Evolutionary conservation across 202 grass and related monocot species (phyloP).

Genomic region (Cymbopogon flexuosus): DNA sequence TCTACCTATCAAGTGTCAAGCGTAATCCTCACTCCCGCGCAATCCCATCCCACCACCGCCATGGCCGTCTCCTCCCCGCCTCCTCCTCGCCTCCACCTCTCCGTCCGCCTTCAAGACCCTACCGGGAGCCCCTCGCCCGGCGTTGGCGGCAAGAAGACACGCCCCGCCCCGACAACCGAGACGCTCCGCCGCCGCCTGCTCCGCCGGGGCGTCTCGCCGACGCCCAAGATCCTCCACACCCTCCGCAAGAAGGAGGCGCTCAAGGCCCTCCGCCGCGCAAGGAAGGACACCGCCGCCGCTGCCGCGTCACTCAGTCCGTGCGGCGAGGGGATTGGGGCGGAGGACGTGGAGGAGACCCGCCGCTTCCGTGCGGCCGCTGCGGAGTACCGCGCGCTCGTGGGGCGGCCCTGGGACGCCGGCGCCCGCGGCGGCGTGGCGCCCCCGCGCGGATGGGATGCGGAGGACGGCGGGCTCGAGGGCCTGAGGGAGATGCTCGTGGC

Average conservation of each 20-base stretch:
- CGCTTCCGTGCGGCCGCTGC: slow-evolving; percentile 49
- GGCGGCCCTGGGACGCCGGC: slow-evolving; percentile 53
- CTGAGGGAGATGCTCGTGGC: slow-evolving; percentile 64
- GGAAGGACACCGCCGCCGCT: slow-evolving; percentile 41
- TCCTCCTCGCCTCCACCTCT: slow-evolving; percentile 33
- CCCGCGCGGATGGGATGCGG: slow-evolving; percentile 17
- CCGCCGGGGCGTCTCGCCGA: slow-evolving; percentile 58
- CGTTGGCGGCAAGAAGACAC: not conserved
- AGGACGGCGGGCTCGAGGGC: slow-evolving; percentile 48
- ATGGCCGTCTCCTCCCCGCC: slow-evolving; percentile 48
- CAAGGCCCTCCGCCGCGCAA: slow-evolving; percentile 63
- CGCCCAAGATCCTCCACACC: slow-evolving; percentile 79
- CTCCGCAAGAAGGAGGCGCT: slow-evolving; percentile 82
- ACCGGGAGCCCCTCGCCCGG: not conserved
- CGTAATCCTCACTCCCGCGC: not conserved
- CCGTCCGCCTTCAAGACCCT: slow-evolving; percentile 25
- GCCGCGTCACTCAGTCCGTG: not conserved
- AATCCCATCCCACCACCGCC: not conserved
- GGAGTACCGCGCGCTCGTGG: slow-evolving; percentile 61
- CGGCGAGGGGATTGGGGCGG: slow-evolving; percentile 3
- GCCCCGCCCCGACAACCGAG: slow-evolving; percentile 32
- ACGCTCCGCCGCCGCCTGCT: slow-evolving; percentile 59
- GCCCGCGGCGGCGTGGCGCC: slow-evolving; percentile 1
- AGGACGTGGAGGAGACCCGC: slow-evolving; percentile 41
- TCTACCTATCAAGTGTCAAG: not conserved